These are phyloP conservation scores for Imleria badia DNA, from an alignment of 768 basidiomycete genomes.

Conservation along the genomic window DNA sequence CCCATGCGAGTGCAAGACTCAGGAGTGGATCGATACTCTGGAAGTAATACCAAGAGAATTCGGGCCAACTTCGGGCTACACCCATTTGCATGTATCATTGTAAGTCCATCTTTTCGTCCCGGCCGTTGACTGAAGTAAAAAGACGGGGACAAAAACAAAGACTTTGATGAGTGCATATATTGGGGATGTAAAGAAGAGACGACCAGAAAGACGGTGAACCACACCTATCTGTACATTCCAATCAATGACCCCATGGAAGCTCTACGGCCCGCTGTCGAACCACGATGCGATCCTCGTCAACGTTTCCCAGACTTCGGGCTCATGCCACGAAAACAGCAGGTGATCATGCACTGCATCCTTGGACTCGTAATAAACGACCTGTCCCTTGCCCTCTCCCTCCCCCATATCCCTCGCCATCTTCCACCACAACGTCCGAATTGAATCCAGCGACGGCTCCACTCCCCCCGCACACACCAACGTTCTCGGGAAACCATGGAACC, in stretches of 20 bases:
- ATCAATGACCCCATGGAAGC: not conserved
- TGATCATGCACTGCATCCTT: constrained; percentile 57
- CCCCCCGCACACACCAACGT: constrained; percentile 62
- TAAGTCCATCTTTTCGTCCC: too few species aligned
- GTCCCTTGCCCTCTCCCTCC: constrained; percentile 37
- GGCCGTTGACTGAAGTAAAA: not conserved
- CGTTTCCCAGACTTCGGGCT: constrained; percentile 54
- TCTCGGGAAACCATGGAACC: constrained; percentile 57
- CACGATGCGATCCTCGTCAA: constrained; percentile 51
- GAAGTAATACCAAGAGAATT: too few species aligned
- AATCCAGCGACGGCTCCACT: constrained; percentile 56
- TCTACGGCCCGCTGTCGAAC: constrained; percentile 23
- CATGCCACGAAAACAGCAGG: constrained; percentile 49
- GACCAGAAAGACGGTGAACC: too few species aligned
- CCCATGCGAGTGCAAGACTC: too few species aligned
- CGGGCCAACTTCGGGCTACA: too few species aligned
- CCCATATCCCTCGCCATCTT: constrained; percentile 57
- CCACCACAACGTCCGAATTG: constrained; percentile 46
- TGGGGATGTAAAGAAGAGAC: too few species aligned
- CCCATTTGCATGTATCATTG: too few species aligned
- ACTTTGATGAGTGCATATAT: not conserved
- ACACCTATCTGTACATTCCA: not conserved
- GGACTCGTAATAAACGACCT: constrained; percentile 47
- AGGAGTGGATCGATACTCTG: too few species aligned
- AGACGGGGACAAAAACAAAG: not conserved